Evolutionary conservation across 352 stramenopile genomes (phyloP), one percentile per base, ranked within the genome.

Genomic region (Phytophthora capsici): DNA sequence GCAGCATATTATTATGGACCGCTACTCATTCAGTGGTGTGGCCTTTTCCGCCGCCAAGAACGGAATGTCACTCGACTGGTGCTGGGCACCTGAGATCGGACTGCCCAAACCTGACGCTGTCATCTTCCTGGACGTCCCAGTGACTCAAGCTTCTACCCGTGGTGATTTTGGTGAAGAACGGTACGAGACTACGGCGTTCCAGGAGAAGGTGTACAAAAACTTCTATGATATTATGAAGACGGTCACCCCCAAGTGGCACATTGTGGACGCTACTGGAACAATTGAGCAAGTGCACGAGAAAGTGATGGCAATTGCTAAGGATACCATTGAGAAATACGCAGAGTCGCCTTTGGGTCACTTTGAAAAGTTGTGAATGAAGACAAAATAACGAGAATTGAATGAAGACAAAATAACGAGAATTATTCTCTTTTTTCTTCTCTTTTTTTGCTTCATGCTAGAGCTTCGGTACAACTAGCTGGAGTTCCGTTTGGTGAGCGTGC

Each of bases 11-110:
- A 74, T 99, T 34, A 97, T 98, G 73, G 98, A 99, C 81, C 88
- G 98, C 45, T 99, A 96, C 60, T 88, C 96, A 26, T 99, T 98
- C 84, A 99, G 94, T 55, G 98, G 98, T 49, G 97, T 99, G 38
- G 98, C 97, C 30, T 99, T 99, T 89, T 98, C 95, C 0, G 94
- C 93, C 20, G 92, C 98, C 60, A 99, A 99, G 77, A 76, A 65
- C 16, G 94, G 90, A 1, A 82, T 99, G 73, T 76, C 76, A 8
- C 76, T 99, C 22, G 89, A 98, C 43, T 99, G 98, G 98, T 99
- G 98, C 80, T 98, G 97, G 81, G 80, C 89, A 51, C 96, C 97
- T 10, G 98, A 99, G 77, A 78, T 97, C 9, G 98, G 98, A 9
- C 78, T 99, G 23, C 97, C 97, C 10, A 90, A 95, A 58, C 98